Conservation (phyloP, 257 asterid genomes). For the Schizonepeta tenuifolia region DNA sequence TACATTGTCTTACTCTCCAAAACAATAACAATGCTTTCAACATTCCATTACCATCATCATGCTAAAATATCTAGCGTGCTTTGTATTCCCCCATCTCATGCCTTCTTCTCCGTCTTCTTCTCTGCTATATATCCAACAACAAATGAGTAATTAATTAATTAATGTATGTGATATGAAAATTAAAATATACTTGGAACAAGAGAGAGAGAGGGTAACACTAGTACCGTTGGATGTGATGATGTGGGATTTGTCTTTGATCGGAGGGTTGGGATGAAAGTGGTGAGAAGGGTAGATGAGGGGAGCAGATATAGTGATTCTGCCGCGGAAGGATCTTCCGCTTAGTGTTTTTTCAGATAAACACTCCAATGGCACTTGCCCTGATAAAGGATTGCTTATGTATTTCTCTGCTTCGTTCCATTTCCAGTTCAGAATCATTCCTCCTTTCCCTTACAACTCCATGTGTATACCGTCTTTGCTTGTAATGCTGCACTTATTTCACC, state of each 20-base stretch:
- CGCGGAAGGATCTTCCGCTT: slow-evolving; percentile 67
- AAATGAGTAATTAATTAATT: no score
- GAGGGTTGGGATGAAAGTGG: slow-evolving; percentile 38
- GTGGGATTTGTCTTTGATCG: slow-evolving; percentile 33
- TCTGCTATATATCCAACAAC: no score
- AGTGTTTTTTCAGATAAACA: slow-evolving; percentile 80
- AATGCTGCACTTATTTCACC: no score
- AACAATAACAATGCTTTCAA: no score
- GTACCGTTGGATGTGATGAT: slow-evolving; percentile 36
- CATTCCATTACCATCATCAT: no score
- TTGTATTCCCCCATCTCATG: no score
- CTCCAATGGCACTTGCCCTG: slow-evolving; percentile 90
- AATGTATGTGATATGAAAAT: no score
- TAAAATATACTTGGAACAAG: no score
- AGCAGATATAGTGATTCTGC: slow-evolving; percentile 78
- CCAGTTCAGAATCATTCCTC: slow-evolving; percentile 64
- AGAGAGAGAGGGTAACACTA: no score
- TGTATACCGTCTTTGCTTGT: slow-evolving; percentile 68
- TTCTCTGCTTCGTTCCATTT: slow-evolving; percentile 96
- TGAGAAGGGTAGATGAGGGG: slow-evolving; percentile 72
- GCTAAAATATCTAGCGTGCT: no score
- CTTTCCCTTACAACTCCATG: slow-evolving; percentile 70
- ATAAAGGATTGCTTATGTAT: slow-evolving; percentile 82
- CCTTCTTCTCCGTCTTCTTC: no score
- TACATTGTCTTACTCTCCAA: no score